phyloP scores from a whole-genome alignment of 73 alveolate species.

The Paramecium sexaurelia region DNA sequence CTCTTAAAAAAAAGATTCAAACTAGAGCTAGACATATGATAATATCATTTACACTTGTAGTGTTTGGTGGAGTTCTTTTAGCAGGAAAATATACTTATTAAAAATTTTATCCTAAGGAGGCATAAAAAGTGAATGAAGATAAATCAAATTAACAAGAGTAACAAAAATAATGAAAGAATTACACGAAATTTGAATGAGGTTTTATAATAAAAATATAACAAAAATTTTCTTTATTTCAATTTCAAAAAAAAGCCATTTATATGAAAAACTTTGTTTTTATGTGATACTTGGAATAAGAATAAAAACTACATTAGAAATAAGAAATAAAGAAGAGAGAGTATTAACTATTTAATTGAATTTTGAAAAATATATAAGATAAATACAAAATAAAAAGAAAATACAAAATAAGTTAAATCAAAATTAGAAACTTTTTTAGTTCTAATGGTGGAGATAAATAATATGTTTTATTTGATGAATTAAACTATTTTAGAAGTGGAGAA shows the following conservation, averaged over 20 bases:
- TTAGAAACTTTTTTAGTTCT: constrained; percentile 97
- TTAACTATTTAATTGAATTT: constrained; percentile 96
- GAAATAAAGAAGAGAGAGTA: constrained; percentile 93
- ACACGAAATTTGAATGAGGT: neutral
- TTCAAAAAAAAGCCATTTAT: neutral
- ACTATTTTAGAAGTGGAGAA: neutral
- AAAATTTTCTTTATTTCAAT: neutral
- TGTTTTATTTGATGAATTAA: neutral
- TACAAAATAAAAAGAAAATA: constrained; percentile 87
- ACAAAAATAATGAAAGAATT: neutral
- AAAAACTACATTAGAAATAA: constrained; percentile 84
- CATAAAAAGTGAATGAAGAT: neutral
- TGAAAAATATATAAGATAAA: constrained; percentile 83
- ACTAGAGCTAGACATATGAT: neutral
- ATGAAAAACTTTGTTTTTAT: constrained; percentile 55
- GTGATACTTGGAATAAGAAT: constrained; percentile 89
- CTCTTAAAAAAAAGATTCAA: neutral
- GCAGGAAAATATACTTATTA: neutral
- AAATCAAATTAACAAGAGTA: neutral
- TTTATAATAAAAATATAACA: neutral
- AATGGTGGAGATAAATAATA: constrained; percentile 90
- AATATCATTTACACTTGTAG: neutral
- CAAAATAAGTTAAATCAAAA: constrained; percentile 88
- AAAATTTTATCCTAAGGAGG: neutral
- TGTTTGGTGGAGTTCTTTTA: neutral